Percentiles rank a stretch among this genome's conserved stretches.
Conservation (phyloP, 805 yeast species). For the Kluyveromyces nonfermentans region DNA sequence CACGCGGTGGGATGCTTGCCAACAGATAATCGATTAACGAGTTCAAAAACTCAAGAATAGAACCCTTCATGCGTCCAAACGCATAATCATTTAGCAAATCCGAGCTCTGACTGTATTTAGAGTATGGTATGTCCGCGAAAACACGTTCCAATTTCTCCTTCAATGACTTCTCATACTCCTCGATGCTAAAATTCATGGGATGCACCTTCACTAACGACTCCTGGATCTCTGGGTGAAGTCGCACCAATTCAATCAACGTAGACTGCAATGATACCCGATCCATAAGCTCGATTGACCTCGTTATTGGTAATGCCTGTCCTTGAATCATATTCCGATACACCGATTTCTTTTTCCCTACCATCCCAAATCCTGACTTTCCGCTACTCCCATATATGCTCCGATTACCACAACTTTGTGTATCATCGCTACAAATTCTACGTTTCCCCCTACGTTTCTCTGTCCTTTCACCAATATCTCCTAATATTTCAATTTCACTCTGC, state of each 20-base stretch:
- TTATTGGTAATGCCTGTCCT: conserved; percentile 25
- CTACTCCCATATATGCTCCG: neutral
- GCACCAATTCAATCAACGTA: conserved; percentile 16
- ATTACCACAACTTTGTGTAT: neutral
- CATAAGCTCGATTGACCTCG: conserved; percentile 27
- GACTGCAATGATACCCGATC: conserved; percentile 21
- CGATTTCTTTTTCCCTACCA: conserved; percentile 12
- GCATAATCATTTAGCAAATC: conserved; percentile 26
- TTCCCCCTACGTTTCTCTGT: conserved; percentile 9
- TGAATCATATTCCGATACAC: conserved; percentile 12
- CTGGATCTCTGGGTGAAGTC: conserved; percentile 21
- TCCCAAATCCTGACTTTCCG: neutral
- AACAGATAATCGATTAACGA: conserved; percentile 27
- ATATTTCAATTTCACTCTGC: neutral
- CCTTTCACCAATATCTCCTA: neutral
- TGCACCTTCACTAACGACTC: conserved; percentile 9
- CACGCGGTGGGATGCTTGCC: conserved; percentile 26
- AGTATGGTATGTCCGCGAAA: conserved; percentile 23
- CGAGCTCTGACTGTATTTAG: conserved; percentile 12
- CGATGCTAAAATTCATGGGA: conserved; percentile 14
- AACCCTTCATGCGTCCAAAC: conserved; percentile 27
- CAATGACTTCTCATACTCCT: conserved; percentile 16
- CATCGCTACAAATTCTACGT: conserved; percentile 8
- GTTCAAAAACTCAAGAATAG: conserved; percentile 25
- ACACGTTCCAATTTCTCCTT: conserved; percentile 18